Percentiles rank a stretch among this genome's conserved stretches.
phyloP scores from a whole-genome alignment of 176 grass and related monocot species.

The Oropetium thomaeum region DNA sequence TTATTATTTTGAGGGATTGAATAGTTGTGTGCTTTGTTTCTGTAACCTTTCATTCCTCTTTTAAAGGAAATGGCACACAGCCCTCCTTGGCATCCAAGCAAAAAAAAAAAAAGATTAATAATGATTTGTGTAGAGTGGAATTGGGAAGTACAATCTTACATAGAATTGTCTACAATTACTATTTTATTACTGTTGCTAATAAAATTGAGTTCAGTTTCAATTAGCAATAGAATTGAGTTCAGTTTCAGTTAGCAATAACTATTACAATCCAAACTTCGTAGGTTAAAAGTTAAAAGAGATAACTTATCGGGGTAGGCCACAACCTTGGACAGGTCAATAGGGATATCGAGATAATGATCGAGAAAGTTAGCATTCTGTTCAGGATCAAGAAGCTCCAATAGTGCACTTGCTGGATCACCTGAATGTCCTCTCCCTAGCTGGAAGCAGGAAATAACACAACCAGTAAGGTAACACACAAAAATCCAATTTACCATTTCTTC shows the following conservation, averaged over 20 bases:
- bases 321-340: conserved; percentile 98
- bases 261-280: not conserved
- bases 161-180: not conserved
- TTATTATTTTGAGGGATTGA: no score
- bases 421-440: conserved; percentile 95
- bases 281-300: not conserved
- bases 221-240: not conserved
- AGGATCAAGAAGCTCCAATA: conserved; percentile 95
- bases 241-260: not conserved
- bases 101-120: not conserved
- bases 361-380: conserved; percentile 99
- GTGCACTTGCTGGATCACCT: conserved; percentile 95
- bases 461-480: not conserved
- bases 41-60: not conserved
- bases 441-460: conserved; percentile 3
- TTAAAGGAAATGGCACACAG: not conserved
- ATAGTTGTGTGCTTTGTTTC: not conserved
- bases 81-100: not conserved
- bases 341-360: conserved; percentile 98
- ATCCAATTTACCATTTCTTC: not conserved
- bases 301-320: not conserved
- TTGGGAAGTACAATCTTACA: not conserved
- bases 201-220: not conserved
- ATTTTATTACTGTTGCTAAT: not conserved
- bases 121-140: not conserved